These are phyloP conservation scores for Sarocladiaceae sp. DNA, from an alignment of 2,329 filamentous ascomycete species.

Conservation along the genomic window DNA sequence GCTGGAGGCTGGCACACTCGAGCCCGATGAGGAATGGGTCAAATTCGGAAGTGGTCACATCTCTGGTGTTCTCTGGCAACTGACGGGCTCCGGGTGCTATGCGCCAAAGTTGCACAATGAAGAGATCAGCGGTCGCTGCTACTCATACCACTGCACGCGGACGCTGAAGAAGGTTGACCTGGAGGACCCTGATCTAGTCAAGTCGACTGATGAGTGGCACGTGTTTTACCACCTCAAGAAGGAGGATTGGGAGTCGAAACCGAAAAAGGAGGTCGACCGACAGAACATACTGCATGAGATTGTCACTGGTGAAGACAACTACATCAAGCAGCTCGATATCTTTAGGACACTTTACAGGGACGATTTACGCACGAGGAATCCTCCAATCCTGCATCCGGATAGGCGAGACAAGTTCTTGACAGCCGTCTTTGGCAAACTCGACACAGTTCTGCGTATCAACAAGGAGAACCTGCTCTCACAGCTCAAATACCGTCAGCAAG, in stretches of 20 bases:
- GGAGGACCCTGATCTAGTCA: slow-evolving; percentile 63
- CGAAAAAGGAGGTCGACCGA: slow-evolving; percentile 83
- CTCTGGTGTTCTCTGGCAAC: slow-evolving; percentile 86
- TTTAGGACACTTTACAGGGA: slow-evolving; percentile 82
- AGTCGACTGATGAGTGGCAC: slow-evolving; percentile 72
- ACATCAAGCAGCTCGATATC: slow-evolving; percentile 83
- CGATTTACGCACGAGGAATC: slow-evolving; percentile 63
- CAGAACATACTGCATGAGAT: slow-evolving; percentile 96
- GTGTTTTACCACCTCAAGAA: slow-evolving; percentile 81
- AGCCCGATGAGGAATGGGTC: slow-evolving; percentile 95
- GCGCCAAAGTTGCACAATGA: slow-evolving; percentile 72
- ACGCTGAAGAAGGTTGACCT: slow-evolving; percentile 93
- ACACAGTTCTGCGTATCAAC: slow-evolving; percentile 83
- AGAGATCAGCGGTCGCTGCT: slow-evolving; percentile 70
- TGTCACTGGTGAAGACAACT: slow-evolving; percentile 85
- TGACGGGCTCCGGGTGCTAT: slow-evolving; percentile 89
- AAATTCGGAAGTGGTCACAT: slow-evolving; percentile 78
- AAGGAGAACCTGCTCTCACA: slow-evolving; percentile 88
- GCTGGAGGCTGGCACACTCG: slow-evolving; percentile 68
- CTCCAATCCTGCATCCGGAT: slow-evolving; percentile 73
- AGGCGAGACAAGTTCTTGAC: slow-evolving; percentile 72
- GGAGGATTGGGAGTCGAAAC: slow-evolving; percentile 62
- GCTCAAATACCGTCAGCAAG: slow-evolving; percentile 92
- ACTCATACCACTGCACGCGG: slow-evolving; percentile 87
- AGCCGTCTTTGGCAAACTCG: slow-evolving; percentile 85